These are phyloP conservation scores for Cadophora sp. DNA, from an alignment of 2,329 filamentous ascomycete genomes.

Conservation along the genomic window DNA sequence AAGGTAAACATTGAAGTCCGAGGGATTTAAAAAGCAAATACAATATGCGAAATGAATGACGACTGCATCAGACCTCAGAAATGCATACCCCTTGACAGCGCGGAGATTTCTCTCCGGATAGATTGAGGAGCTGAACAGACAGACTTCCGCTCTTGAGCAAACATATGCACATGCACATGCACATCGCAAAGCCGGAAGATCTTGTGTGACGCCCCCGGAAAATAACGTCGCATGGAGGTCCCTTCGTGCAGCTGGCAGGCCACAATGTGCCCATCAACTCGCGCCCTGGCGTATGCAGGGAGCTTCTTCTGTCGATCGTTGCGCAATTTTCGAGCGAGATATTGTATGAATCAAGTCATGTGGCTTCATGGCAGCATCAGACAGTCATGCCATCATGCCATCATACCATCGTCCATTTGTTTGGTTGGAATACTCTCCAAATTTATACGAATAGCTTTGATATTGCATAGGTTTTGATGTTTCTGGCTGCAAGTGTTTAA, in stretches of 20 bases:
- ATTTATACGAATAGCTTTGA: too few species aligned
- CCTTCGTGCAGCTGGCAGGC: background rate
- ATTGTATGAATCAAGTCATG: too few species aligned
- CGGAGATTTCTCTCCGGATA: background rate
- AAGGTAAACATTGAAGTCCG: background rate
- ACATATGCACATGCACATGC: background rate
- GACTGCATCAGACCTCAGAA: too few species aligned
- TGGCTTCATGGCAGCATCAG: too few species aligned
- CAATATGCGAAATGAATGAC: background rate
- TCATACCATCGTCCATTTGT: too few species aligned
- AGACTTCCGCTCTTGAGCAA: background rate
- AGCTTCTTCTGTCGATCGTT: background rate
- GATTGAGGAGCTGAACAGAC: background rate
- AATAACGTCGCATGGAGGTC: background rate
- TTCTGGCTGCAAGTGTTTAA: background rate
- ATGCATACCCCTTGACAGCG: background rate
- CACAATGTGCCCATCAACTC: background rate
- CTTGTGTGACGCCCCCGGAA: background rate
- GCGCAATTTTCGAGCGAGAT: background rate
- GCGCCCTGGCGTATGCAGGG: background rate
- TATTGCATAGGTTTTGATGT: background rate
- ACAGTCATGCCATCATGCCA: too few species aligned
- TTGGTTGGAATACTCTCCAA: too few species aligned
- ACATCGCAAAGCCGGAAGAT: background rate
- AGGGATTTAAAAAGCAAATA: background rate